Evolutionary conservation across 192 early-diverging fungal species (phyloP), one percentile per base, ranked within the genome.

Genomic region (Coemansia sp.): DNA sequence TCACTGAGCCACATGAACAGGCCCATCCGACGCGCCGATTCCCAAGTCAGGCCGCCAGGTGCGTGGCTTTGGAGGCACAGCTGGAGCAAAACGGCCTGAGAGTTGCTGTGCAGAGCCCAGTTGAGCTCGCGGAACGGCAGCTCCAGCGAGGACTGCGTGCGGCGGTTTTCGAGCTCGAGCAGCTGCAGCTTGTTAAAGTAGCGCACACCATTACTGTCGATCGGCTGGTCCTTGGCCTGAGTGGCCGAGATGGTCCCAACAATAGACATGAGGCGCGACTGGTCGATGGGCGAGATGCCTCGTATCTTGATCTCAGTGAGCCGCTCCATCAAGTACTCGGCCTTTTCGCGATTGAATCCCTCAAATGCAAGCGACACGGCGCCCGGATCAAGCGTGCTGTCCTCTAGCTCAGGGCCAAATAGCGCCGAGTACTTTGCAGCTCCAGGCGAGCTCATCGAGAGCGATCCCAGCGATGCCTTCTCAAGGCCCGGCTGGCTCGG

Each of bases 91-190:
- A 70, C 70, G 0, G 64, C 92, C 83, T 98, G 96, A 7, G 95
- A 97, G 63, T 93, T 90, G 78, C 92, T 95, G 68, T 93, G 93
- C 35, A 90, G 85, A 4, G 91, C 97, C 94, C 94, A 98, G 57
- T 83, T 83, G 17, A 83, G 66, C 56, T 97, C 96, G 37, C 94
- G 80, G 42, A 86, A 88, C 17, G 73, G 72, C 25, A 90, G 72
- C 66, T 78, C 86, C 2, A 54, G 62, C 8, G 70, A 53, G 2
- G 83, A 76, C 31, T 86, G 82, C 4, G 61, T 69, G n/a, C 75
- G 72, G 51, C 87, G 62, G 89, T 68, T 71, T 73, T 86, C 61
- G 66, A 79, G 31, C 81, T 87, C 58, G 80, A 73, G 63, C 73
- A 94, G 57, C 89, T 85, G 81, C 84, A 93, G 37, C 90, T 83